phyloP scores from a whole-genome alignment of 306 rosid species.

The Neltuma alba region DNA sequence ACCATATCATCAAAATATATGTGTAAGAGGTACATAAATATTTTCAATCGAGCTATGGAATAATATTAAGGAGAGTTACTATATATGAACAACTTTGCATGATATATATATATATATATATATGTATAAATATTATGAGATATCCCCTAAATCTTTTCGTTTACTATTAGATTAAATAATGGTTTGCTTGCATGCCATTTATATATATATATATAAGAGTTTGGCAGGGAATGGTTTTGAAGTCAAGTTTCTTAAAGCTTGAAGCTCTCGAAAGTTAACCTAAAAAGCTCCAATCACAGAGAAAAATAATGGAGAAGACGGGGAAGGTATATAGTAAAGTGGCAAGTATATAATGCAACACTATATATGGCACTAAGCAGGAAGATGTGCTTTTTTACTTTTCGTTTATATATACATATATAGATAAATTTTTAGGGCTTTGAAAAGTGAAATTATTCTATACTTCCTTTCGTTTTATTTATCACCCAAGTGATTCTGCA shows the following conservation, averaged over 20 bases:
- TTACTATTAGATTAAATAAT: not conserved
- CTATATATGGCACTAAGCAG: not conserved
- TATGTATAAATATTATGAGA: no score
- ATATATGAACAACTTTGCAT: not conserved
- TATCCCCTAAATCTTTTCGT: not conserved
- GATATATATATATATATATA: no score
- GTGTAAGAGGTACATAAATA: not conserved
- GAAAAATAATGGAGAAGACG: not conserved
- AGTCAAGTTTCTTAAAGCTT: not conserved
- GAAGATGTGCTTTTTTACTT: not conserved
- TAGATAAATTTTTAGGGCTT: not conserved
- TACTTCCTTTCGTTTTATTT: slow-evolving; percentile 28
- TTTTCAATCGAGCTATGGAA: not conserved
- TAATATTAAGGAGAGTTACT: not conserved
- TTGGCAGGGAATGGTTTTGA: not conserved
- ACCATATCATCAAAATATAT: not conserved
- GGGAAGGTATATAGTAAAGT: not conserved
- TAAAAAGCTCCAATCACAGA: not conserved
- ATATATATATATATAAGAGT: no score
- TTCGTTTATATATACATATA: no score
- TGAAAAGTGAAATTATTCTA: slow-evolving; percentile 35
- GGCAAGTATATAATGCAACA: not conserved
- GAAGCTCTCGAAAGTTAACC: not conserved
- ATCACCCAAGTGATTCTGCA: slow-evolving; percentile 30
- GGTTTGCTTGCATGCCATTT: not conserved